Base-by-base conservation (phyloP, 768 basidiomycete species). In the Rhizopogon vinicolor region DNA sequence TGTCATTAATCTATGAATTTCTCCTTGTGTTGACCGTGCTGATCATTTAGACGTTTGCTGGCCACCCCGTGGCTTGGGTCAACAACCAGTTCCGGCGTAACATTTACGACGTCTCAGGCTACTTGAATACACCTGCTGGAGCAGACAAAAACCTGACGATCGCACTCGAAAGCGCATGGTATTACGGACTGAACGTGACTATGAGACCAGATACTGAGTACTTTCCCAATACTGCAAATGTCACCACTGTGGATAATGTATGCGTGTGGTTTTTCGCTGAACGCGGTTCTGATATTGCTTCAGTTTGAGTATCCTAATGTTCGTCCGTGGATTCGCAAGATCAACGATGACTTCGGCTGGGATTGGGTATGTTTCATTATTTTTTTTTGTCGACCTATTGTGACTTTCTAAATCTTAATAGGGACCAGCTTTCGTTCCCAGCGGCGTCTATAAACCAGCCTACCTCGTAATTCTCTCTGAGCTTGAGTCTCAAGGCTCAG, bases 41-140 rank as follows among this genome's bases (percentile, higher is more conserved):
- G 29, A 42, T 28, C 28, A 3, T 58, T 28, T 25, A 81, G 81
- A 81, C 75, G 9, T 67, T 84, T 7, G 74, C 74, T 7, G 78
- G 75, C 8, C 73, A 80, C 28, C 75, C 81, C 5, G 68, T 84
- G 19, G 77, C 79, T 16, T 83, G 81, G 81, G 79, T 82, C 31
- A 77, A 79, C 64, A 82, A 84, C 60, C 75, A 82, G 59, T 83
- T 83, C 64, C 74, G 72, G 37, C 82, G 81, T 64, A 80, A 81
- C 59, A 71, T 71, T 10, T 82, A 75, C 57, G 81, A 84, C 53
- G 73, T 83, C 7, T 74, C 81, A 3, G 67, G 72, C 18, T 63
- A 74, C n/a, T 63, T 80, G 14, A 60, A 63, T 0, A 64, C 72
- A 10, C 68, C 74, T 2, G 43, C 63, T 1, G 55, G 64, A 6